phyloP scores from a whole-genome alignment of 2,329 filamentous ascomycete species.

The Chaetomium sp. region DNA sequence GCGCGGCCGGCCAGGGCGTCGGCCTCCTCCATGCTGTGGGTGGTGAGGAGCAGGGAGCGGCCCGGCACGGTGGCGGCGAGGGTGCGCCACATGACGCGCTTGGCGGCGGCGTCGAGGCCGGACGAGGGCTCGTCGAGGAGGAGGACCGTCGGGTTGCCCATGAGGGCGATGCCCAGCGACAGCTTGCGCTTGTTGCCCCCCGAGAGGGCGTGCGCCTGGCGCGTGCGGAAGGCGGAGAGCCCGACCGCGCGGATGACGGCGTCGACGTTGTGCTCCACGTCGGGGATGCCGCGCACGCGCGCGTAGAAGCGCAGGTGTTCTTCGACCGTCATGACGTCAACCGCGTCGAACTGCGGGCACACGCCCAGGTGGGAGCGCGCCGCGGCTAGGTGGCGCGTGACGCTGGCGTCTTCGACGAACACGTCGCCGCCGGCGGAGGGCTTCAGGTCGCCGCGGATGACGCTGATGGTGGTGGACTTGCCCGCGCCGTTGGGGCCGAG shows the following conservation, averaged over 20 bases:
- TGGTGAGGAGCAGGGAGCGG: constrained; percentile 83
- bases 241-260: constrained; percentile 82
- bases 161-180: constrained; percentile 83
- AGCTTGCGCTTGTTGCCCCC: constrained; percentile 96
- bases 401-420: constrained; percentile 75
- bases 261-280: constrained; percentile 75
- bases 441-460: constrained; percentile 85
- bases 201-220: constrained; percentile 78
- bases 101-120: constrained; percentile 87
- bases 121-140: constrained; percentile 87
- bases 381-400: constrained; percentile 69
- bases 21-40: constrained; percentile 94
- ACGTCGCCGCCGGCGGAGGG: constrained; percentile 76
- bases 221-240: constrained; percentile 66
- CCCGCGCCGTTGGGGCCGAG: constrained; percentile 90
- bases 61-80: constrained; percentile 72
- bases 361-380: constrained; percentile 83
- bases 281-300: constrained; percentile 73
- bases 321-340: constrained; percentile 86
- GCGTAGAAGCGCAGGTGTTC: constrained; percentile 92
- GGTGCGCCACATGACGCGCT: constrained; percentile 91
- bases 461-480: constrained; percentile 84
- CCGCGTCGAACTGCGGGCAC: constrained; percentile 84
- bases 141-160: constrained; percentile 86
- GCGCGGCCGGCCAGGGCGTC: constrained; percentile 82